Evolutionary conservation across 192 early-diverging fungal species (phyloP).

Genomic region (Lobosporangium transversale): DNA sequence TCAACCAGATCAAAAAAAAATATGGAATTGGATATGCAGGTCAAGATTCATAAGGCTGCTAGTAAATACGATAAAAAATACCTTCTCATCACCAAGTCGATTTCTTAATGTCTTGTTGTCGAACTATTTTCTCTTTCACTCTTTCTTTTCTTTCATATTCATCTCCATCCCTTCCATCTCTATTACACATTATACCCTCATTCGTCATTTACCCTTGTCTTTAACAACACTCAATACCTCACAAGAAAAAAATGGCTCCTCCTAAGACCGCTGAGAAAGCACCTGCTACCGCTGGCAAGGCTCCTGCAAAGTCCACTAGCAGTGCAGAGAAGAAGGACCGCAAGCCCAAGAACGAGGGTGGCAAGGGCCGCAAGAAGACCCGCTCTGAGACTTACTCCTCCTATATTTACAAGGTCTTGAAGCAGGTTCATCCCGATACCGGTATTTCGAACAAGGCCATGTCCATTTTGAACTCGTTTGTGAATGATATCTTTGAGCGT

Average conservation of each 20-base stretch:
- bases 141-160: too few relatives aligned
- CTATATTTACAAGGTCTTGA: constrained; percentile 98
- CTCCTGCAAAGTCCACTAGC: constrained; percentile 78
- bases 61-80: too few relatives aligned
- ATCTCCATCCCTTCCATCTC: constrained; percentile 2
- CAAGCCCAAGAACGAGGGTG: constrained; percentile 59
- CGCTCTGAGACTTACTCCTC: constrained; percentile 92
- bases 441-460: constrained; percentile 99
- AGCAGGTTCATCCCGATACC: constrained; percentile 97
- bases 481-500: constrained; percentile 97
- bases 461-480: constrained; percentile 96
- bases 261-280: constrained; percentile 58
- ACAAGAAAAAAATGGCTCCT: constrained; percentile 36
- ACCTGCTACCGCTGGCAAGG: constrained; percentile 57
- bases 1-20: constrained; percentile 20
- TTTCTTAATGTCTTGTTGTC: too few relatives aligned
- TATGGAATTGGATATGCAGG: background rate
- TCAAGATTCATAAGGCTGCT: too few relatives aligned
- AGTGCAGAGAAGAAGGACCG: constrained; percentile 67
- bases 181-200: background rate
- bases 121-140: too few relatives aligned
- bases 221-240: constrained; percentile 3
- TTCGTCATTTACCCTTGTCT: too few relatives aligned
- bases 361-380: constrained; percentile 72
- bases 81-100: too few relatives aligned